Conservation (phyloP, 1,139 yeast genomes). For the Yamadazyma buinensis region DNA sequence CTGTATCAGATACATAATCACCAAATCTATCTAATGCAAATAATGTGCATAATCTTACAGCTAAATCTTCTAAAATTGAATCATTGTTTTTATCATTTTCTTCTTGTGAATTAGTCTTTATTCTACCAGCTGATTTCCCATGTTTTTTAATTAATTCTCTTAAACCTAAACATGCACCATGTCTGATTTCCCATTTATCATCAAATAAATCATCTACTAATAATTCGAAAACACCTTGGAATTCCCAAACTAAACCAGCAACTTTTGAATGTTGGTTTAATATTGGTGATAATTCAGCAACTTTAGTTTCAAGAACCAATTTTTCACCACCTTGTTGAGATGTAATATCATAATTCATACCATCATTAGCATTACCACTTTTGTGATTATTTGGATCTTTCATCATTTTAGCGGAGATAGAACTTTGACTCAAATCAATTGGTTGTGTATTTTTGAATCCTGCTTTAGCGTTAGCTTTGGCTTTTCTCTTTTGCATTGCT, state of each 20-base stretch:
- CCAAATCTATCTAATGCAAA: slow-evolving; percentile 95
- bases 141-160: slow-evolving; percentile 84
- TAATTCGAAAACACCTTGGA: slow-evolving; percentile 93
- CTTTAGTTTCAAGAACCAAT: slow-evolving; percentile 77
- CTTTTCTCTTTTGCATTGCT: slow-evolving; percentile 91
- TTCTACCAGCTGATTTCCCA: slow-evolving; percentile 83
- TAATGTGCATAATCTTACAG: slow-evolving; percentile 79
- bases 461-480: slow-evolving; percentile 74
- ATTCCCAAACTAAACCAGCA: slow-evolving; percentile 86
- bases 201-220: slow-evolving; percentile 76
- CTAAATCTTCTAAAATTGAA: slow-evolving; percentile 79
- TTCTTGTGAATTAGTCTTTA: slow-evolving; percentile 53
- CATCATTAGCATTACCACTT: slow-evolving; percentile 16
- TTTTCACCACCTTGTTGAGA: slow-evolving; percentile 79
- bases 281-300: slow-evolving; percentile 64
- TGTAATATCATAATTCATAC: slow-evolving; percentile 51
- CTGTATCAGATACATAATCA: slow-evolving; percentile 96
- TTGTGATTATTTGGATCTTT: slow-evolving; percentile 25
- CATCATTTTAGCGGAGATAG: slow-evolving; percentile 61
- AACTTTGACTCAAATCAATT: slow-evolving; percentile 75
- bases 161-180: slow-evolving; percentile 92
- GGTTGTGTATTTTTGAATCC: slow-evolving; percentile 49
- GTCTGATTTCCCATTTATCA: slow-evolving; percentile 92
- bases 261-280: slow-evolving; percentile 73
- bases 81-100: slow-evolving; percentile 68